These are phyloP conservation scores for Zea mays DNA, from an alignment of 176 grass and related monocot genomes.

Conservation along the genomic window Zm-B73-REFERENCE-NAM-5.0 NC_050098.1:237370001-237370500, in stretches of 20 bases:
- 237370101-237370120: conserved; percentile 37
- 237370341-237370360: not conserved
- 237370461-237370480: not conserved
- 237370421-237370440: not conserved
- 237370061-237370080: conserved; percentile 33
- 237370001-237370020: too few species aligned
- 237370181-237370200: too few species aligned
- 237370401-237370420: not conserved
- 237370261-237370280: too few species aligned
- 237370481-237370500: not conserved
- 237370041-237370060: too few species aligned
- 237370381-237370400: not conserved
- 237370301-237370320: too few species aligned
- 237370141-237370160: too few species aligned
- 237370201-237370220: too few species aligned
- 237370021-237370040: too few species aligned
- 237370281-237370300: too few species aligned
- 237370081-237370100: conserved; percentile 86
- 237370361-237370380: not conserved
- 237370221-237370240: too few species aligned
- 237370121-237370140: conserved; percentile 36
- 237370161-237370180: too few species aligned
- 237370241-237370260: too few species aligned
- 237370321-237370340: not conserved
- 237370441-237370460: not conserved